Conservation (phyloP, 805 yeast genomes). For the Debaryomyces tyrocola region DNA sequence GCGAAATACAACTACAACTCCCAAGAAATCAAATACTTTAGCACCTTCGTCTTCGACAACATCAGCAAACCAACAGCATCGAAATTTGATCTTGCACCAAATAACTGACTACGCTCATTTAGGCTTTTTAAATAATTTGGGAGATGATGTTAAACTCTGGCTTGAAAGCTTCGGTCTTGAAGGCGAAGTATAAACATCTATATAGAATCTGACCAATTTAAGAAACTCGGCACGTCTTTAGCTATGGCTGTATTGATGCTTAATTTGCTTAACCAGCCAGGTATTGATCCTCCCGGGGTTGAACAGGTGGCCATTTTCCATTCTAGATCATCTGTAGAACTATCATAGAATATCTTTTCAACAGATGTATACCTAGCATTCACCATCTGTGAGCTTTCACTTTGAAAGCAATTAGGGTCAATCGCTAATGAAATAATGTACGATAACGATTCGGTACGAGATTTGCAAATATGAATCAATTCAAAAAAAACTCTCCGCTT, state of each 20-base stretch:
- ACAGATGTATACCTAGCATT: constrained; percentile 37
- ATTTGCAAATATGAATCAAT: constrained; percentile 27
- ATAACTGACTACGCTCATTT: constrained; percentile 28
- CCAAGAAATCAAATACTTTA: constrained; percentile 4
- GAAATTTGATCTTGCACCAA: constrained; percentile 5
- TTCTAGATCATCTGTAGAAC: constrained; percentile 15
- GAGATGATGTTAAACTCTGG: constrained; percentile 44
- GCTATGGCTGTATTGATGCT: constrained; percentile 34
- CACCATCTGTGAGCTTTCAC: constrained; percentile 9
- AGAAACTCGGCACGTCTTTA: constrained; percentile 41
- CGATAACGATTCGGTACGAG: constrained; percentile 16
- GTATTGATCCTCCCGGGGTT: constrained; percentile 39
- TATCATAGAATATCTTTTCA: constrained; percentile 27
- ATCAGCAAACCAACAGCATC: not conserved
- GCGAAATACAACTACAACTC: constrained; percentile 9
- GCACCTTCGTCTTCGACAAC: constrained; percentile 3
- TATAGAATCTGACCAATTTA: constrained; percentile 24
- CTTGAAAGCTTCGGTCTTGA: constrained; percentile 26
- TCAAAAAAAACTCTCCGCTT: constrained; percentile 36
- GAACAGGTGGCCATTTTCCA: constrained; percentile 45
- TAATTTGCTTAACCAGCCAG: constrained; percentile 32
- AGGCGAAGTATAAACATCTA: constrained; percentile 14
- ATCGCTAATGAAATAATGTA: constrained; percentile 34
- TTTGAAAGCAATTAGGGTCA: constrained; percentile 23
- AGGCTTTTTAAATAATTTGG: constrained; percentile 41